Conservation (phyloP, 495 filamentous ascomycete genomes). For the Xylaria palmicola region DNA sequence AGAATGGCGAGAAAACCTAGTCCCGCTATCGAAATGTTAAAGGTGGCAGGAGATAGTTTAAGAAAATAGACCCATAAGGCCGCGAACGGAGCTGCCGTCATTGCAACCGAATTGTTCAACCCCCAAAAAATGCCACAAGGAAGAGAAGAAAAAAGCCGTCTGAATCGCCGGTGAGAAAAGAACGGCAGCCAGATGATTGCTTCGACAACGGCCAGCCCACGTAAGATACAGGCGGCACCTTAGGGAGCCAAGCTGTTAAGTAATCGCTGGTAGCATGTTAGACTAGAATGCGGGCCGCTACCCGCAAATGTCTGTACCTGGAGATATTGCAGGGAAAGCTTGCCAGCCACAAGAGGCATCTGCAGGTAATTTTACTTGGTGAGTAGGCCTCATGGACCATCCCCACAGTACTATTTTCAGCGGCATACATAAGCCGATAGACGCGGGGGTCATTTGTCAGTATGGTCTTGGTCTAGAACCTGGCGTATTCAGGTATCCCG, state of each 20-base stretch:
- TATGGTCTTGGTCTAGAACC: too few species aligned
- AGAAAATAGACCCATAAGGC: conserved; percentile 5
- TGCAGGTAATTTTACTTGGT: too few species aligned
- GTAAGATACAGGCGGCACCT: background rate
- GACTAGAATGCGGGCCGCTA: background rate
- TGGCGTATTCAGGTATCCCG: too few species aligned
- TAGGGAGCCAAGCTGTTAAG: background rate
- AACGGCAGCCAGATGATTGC: background rate
- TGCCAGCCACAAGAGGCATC: background rate
- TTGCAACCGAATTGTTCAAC: background rate
- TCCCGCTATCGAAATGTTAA: background rate
- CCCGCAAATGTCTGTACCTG: background rate
- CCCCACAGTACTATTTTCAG: too few species aligned
- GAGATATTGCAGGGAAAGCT: background rate
- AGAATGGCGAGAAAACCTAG: background rate
- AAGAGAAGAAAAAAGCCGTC: background rate
- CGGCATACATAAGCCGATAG: too few species aligned
- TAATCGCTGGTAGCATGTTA: background rate
- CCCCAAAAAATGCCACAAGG: background rate
- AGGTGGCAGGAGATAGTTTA: background rate
- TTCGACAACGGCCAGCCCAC: background rate
- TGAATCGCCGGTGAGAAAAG: background rate
- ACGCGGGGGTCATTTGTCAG: too few species aligned
- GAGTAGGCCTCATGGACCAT: too few species aligned
- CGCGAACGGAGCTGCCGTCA: conserved; percentile 7